phyloP scores from a whole-genome alignment of 202 grass and related monocot species.

The Cymbopogon flexuosus region DNA sequence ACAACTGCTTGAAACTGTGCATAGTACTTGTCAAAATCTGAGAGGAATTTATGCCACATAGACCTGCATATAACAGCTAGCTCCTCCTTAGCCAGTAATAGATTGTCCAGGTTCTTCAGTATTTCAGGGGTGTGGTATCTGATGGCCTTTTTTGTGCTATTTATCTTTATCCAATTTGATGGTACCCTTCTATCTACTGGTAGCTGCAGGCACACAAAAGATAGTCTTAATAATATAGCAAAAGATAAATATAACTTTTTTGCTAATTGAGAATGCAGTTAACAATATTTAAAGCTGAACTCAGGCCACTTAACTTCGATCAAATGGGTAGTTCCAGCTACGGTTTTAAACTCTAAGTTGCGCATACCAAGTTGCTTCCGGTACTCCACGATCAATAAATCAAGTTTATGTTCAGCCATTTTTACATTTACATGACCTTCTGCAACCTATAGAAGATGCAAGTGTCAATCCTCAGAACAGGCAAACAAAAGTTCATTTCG shows the following conservation, averaged over 20 bases:
- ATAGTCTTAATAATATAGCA: constrained; percentile 21
- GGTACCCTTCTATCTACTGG: constrained; percentile 62
- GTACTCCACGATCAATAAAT: constrained; percentile 66
- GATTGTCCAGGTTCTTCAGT: constrained; percentile 59
- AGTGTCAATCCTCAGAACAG: constrained; percentile 15
- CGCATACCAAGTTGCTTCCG: constrained; percentile 59
- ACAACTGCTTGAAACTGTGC: constrained; percentile 72
- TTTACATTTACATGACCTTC: constrained; percentile 54
- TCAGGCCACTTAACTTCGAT: constrained; percentile 65
- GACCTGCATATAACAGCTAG: constrained; percentile 66
- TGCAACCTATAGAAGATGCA: constrained; percentile 50
- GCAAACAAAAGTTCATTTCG: neutral
- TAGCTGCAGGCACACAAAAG: constrained; percentile 47
- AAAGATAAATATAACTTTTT: constrained; percentile 6
- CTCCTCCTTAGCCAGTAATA: constrained; percentile 80
- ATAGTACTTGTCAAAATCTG: constrained; percentile 62
- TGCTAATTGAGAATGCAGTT: constrained; percentile 10
- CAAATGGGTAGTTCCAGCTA: constrained; percentile 75
- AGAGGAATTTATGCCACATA: constrained; percentile 77
- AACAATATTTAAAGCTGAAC: constrained; percentile 24
- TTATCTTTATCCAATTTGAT: constrained; percentile 82
- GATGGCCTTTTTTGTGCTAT: constrained; percentile 77
- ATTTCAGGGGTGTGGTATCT: constrained; percentile 86
- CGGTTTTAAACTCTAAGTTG: constrained; percentile 78
- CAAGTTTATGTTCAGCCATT: constrained; percentile 65